phyloP scores from a whole-genome alignment of 495 filamentous ascomycete species.

The Bacidia gigantensis region DNA sequence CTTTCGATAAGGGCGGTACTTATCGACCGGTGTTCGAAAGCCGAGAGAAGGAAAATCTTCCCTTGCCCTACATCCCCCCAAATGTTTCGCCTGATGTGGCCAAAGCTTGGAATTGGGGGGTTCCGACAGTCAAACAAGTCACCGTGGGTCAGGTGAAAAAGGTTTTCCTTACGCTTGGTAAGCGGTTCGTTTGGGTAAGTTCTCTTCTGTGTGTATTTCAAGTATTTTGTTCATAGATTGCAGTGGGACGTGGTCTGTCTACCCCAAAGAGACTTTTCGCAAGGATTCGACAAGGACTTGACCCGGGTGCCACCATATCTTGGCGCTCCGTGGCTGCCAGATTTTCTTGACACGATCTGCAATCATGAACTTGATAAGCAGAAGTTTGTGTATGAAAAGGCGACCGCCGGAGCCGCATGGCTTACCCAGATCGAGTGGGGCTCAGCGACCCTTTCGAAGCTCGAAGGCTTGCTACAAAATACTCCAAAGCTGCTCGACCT shows the following conservation, averaged over 20 bases:
- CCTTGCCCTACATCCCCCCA: not conserved
- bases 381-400: not conserved
- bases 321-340: not conserved
- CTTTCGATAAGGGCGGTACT: not conserved
- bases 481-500: not conserved
- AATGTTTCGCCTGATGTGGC: not conserved
- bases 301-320: not conserved
- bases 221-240: not conserved
- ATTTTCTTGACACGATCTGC: not conserved
- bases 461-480: not conserved
- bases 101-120: not conserved
- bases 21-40: conserved; percentile 1
- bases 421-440: not conserved
- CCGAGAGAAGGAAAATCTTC: not conserved
- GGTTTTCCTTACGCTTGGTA: not conserved
- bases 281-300: not conserved
- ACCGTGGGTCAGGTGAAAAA: not conserved
- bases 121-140: not conserved
- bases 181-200: not conserved
- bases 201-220: not conserved
- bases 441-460: not conserved
- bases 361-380: not conserved
- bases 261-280: not conserved
- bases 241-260: not conserved
- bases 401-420: not conserved